These are phyloP conservation scores for Kodamaea lidongshanica DNA, from an alignment of 805 yeast species.

Conservation along the genomic window DNA sequence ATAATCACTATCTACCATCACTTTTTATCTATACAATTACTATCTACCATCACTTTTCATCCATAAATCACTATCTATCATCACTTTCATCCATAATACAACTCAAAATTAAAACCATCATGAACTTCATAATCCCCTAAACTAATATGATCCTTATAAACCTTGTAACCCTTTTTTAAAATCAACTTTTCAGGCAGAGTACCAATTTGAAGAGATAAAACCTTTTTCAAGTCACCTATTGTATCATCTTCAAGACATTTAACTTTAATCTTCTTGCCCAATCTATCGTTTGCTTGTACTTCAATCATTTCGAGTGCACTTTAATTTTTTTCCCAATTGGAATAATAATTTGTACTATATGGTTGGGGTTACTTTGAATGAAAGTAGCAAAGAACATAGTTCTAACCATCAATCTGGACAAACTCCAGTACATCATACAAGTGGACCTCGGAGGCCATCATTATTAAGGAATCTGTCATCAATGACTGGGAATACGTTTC, in stretches of 20 bases:
- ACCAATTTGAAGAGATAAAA: slow-evolving; percentile 78
- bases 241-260: slow-evolving; percentile 84
- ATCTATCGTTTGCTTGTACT: slow-evolving; percentile 44
- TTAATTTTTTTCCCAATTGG: neutral
- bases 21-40: slow-evolving; percentile 1
- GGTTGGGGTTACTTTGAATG: no score
- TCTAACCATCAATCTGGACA: no score
- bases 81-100: slow-evolving; percentile 64
- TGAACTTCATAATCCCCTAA: slow-evolving; percentile 94
- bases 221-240: slow-evolving; percentile 83
- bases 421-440: no score
- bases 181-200: slow-evolving; percentile 59
- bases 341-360: no score
- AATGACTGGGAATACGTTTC: no score
- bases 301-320: slow-evolving; percentile 34
- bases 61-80: neutral
- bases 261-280: slow-evolving; percentile 83
- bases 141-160: slow-evolving; percentile 82
- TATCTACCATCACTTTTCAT: neutral
- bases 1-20: neutral
- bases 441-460: slow-evolving; percentile 5
- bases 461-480: slow-evolving; percentile 6
- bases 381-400: no score
- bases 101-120: slow-evolving; percentile 79
- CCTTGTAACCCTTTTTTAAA: slow-evolving; percentile 78